Percentiles rank a stretch among this genome's conserved stretches.
phyloP scores from a whole-genome alignment of 352 stramenopile genomes.

The Phytophthora lateralis region DNA sequence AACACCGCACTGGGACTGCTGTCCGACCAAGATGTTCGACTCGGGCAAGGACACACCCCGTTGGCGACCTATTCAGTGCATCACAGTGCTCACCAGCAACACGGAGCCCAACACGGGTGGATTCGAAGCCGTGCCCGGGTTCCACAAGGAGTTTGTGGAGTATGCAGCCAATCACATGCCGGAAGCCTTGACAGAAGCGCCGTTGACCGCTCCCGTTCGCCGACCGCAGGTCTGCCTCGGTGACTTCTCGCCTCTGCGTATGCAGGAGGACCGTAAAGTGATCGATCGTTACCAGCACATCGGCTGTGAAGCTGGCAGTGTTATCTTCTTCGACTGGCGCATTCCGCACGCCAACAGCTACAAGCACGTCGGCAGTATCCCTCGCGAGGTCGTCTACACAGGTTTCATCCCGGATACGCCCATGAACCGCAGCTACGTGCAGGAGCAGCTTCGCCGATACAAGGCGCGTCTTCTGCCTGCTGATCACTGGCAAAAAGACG shows the following conservation, averaged over 20 bases:
- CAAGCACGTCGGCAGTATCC: constrained; percentile 57
- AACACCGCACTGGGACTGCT: constrained; percentile 90
- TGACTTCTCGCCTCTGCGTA: constrained; percentile 87
- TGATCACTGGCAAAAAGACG: constrained; percentile 81
- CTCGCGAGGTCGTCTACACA: constrained; percentile 86
- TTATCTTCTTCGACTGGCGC: constrained; percentile 90
- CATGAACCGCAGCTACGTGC: constrained; percentile 75
- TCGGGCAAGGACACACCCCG: constrained; percentile 71
- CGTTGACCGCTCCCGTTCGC: constrained; percentile 16
- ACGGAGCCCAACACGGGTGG: constrained; percentile 70
- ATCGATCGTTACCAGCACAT: constrained; percentile 79
- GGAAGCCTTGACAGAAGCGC: constrained; percentile 15
- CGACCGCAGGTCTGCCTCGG: constrained; percentile 84
- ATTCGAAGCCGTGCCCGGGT: constrained; percentile 87
- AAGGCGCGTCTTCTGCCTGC: constrained; percentile 57
- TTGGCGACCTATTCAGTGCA: constrained; percentile 91
- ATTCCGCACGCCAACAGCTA: constrained; percentile 90
- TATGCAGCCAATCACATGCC: constrained; percentile 52
- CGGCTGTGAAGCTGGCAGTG: constrained; percentile 62
- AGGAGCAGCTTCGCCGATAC: constrained; percentile 81
- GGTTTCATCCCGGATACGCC: constrained; percentile 77
- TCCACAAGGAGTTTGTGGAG: constrained; percentile 83
- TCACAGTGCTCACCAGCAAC: constrained; percentile 84
- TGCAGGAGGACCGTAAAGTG: constrained; percentile 80
- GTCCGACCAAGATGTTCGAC: constrained; percentile 74